A percentile compares a stretch with the other conserved stretches of the same genome.
Conservation (phyloP, 169 alveolate genomes). For the Cryptosporidium muris region DNA sequence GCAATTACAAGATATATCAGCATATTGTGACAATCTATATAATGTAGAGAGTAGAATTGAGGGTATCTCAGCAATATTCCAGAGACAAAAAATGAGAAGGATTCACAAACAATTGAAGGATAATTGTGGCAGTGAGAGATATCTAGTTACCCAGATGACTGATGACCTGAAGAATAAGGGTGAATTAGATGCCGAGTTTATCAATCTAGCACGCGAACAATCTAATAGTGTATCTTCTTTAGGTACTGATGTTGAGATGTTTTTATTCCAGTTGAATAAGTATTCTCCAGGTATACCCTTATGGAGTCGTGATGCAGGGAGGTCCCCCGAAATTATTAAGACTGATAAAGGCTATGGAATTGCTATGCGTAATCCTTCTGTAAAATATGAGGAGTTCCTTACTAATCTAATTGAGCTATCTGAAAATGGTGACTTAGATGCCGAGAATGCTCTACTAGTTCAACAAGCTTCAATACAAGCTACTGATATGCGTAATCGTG, state of each 20-base stretch:
- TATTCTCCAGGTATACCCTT: constrained; percentile 40
- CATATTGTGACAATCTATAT: constrained; percentile 3
- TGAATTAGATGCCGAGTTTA: background rate
- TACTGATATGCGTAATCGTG: constrained; percentile 41
- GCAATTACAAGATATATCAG: constrained; percentile 3
- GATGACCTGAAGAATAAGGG: background rate
- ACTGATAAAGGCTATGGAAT: constrained; percentile 39
- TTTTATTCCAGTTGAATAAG: constrained; percentile 36
- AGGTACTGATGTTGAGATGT: constrained; percentile 8
- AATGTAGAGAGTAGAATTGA: constrained; percentile 16
- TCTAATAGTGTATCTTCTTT: constrained; percentile 3
- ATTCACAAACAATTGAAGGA: background rate
- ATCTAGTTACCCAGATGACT: background rate
- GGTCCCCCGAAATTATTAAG: constrained; percentile 39
- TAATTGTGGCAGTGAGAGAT: background rate
- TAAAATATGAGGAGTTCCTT: constrained; percentile 11
- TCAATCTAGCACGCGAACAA: background rate
- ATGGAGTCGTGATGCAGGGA: constrained; percentile 61
- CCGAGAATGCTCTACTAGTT: constrained; percentile 45
- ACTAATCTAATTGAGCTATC: constrained; percentile 15
- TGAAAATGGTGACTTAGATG: constrained; percentile 56
- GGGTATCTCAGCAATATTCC: constrained; percentile 15
- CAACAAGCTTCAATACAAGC: constrained; percentile 37
- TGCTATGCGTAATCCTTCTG: constrained; percentile 18
- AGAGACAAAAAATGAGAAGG: constrained; percentile 36